Conservation (phyloP, 2,329 filamentous ascomycete genomes). For the Massarina eburnea region DNA sequence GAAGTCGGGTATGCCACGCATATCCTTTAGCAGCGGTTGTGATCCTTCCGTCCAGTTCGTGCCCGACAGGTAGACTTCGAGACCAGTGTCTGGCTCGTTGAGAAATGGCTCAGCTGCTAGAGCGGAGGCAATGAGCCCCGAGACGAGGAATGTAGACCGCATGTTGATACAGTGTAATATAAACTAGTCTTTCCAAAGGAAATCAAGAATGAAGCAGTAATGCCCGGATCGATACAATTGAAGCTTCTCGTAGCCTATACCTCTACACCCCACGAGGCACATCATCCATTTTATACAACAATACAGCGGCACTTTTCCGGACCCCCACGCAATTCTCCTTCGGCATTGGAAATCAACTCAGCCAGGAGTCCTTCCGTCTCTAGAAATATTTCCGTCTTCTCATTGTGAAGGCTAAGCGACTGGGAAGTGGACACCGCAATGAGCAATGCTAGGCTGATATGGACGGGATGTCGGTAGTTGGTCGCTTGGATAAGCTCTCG, state of each 20-base stretch:
- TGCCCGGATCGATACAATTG: neutral
- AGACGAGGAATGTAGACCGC: conserved; percentile 4
- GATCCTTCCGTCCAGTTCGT: conserved; percentile 22
- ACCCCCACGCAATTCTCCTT: neutral
- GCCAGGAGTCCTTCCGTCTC: neutral
- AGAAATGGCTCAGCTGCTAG: conserved; percentile 7
- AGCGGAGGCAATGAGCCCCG: conserved; percentile 7
- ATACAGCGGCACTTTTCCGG: neutral
- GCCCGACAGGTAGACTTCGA: conserved; percentile 5
- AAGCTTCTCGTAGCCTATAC: no score
- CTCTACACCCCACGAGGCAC: no score
- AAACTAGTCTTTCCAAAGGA: neutral
- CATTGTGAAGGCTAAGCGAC: neutral
- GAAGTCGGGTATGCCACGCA: conserved; percentile 54
- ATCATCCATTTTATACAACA: neutral
- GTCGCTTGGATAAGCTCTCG: neutral
- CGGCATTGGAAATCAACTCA: neutral
- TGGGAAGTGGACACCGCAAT: no score
- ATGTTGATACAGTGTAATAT: conserved; percentile 1
- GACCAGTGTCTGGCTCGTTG: conserved; percentile 11
- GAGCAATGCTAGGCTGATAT: neutral
- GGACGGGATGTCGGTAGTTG: neutral
- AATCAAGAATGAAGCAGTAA: neutral
- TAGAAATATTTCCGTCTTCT: neutral
- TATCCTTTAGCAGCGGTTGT: conserved; percentile 35